A percentile compares a stretch with the other conserved stretches of the same genome.
These are phyloP conservation scores for Cymbidium sinense DNA, from an alignment of 106 monocot species.

Conservation along the genomic window DNA sequence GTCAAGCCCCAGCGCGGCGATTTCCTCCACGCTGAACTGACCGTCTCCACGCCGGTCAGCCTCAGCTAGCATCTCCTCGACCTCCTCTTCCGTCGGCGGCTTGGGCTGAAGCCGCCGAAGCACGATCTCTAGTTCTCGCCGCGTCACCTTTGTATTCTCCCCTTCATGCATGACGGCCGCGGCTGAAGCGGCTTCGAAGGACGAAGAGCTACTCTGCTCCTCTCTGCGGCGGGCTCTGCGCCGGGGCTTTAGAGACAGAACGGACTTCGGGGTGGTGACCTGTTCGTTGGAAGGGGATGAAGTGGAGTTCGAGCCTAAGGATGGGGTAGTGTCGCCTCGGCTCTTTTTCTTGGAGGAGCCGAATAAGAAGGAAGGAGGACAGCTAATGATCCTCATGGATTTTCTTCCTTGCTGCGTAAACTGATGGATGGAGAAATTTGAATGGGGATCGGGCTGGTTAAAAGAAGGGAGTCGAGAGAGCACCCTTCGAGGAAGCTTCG, in stretches of 20 bases:
- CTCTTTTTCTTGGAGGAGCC: constrained; percentile 18
- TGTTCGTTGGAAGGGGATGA: constrained; percentile 1
- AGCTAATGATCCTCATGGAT: constrained; percentile 16
- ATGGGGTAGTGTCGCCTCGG: background rate
- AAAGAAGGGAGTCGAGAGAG: background rate
- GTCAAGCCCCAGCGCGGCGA: constrained; percentile 7
- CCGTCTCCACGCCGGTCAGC: constrained; percentile 25
- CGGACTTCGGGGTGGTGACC: background rate
- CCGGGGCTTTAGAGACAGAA: background rate
- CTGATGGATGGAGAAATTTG: background rate
- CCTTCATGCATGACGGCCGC: background rate
- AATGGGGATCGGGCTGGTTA: background rate
- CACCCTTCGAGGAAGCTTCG: constrained; percentile 7
- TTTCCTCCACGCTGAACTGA: constrained; percentile 21
- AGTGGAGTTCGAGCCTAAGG: background rate
- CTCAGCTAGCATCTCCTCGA: constrained; percentile 27
- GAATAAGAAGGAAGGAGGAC: constrained; percentile 10
- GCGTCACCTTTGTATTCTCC: constrained; percentile 1
- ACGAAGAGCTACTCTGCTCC: background rate
- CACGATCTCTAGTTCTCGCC: constrained; percentile 29
- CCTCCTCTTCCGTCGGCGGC: constrained; percentile 27
- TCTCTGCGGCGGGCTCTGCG: background rate
- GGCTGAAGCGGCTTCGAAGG: background rate
- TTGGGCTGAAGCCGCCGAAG: constrained; percentile 44
- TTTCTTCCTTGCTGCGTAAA: too few species aligned